Evolutionary conservation across 805 yeast genomes (phyloP), one percentile per base, ranked within the genome.

Genomic region (Candida peoriensis): DNA sequence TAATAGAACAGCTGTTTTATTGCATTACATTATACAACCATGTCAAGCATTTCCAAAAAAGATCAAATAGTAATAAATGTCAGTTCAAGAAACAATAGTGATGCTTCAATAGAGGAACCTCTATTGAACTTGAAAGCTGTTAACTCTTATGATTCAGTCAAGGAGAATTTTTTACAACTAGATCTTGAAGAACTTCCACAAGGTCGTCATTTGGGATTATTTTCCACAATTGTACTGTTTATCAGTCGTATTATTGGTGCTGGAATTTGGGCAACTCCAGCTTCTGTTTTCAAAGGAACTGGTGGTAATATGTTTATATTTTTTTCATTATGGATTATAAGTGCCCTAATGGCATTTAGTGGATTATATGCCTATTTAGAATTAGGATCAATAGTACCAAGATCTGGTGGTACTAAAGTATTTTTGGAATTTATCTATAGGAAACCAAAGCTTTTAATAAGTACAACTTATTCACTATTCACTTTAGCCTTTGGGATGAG

Each of bases 331-430:
- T 83, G 93, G 93, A 20, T 67, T 3, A 50, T 78, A 9, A 78
- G 86, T 4, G 80, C 80, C 1, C 31, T 70, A 5, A 62, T 79
- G 38, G 76, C 88, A 9, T 76, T 78, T 56, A 68, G 82, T 11
- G 90, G 90, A 0, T 55, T 82, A 16, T 76, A 67, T 48, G 70
- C 81, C 28, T 83, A 71, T 52, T 55, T 83, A 35, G 90, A 83
- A 49, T 56, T 82, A 37, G 93, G 90, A 0, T 71, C 81, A 8
- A 65, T 80, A 49, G 63, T 81, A 8, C 88, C 90, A 0, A 62
- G 82, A 46, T 77, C 80, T 40, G 93, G 94, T 3, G 94, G 90
- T 0, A 72, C 79, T 26, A 83, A 83, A 50, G 78, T 76, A 15
- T 83, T 83, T 42, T 55, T 83, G 37, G 90, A 82, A 50, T 74